These are phyloP conservation scores for Stylosanthes scabra DNA, from an alignment of 331 rosid genomes.

Conservation along the genomic window DNA sequence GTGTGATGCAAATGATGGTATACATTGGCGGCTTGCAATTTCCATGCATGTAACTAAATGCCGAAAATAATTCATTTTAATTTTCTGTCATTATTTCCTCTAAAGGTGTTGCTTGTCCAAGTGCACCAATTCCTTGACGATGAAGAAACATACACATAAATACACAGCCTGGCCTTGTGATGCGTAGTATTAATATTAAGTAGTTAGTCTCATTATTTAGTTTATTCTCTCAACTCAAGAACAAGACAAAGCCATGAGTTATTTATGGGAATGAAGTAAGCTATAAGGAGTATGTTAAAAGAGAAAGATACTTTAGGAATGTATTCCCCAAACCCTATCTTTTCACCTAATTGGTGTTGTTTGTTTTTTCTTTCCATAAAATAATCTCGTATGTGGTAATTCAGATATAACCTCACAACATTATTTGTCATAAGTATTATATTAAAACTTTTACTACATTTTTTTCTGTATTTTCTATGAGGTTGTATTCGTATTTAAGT, in stretches of 20 bases:
- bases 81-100: constrained; percentile 19
- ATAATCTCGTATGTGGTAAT: too few relatives aligned
- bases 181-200: too few relatives aligned
- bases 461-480: too few relatives aligned
- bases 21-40: neutral
- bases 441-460: too few relatives aligned
- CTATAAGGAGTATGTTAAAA: neutral
- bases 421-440: too few relatives aligned
- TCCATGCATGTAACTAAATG: constrained; percentile 6
- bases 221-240: constrained; percentile 33
- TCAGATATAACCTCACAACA: too few relatives aligned
- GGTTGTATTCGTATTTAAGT: too few relatives aligned
- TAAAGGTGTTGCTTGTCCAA: constrained; percentile 58
- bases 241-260: constrained; percentile 37
- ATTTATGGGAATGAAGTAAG: constrained; percentile 31
- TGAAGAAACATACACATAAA: constrained; percentile 43
- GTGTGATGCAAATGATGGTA: constrained; percentile 31
- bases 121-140: constrained; percentile 62
- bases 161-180: too few relatives aligned
- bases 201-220: neutral
- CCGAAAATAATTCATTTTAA: constrained; percentile 31
- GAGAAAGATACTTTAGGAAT: neutral
- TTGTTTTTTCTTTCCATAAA: too few relatives aligned
- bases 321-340: too few relatives aligned
- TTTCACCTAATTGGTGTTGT: too few relatives aligned